These are phyloP conservation scores for Echinochloa phyllopogon DNA, from an alignment of 176 grass and related monocot species.

Conservation along the genomic window DNA sequence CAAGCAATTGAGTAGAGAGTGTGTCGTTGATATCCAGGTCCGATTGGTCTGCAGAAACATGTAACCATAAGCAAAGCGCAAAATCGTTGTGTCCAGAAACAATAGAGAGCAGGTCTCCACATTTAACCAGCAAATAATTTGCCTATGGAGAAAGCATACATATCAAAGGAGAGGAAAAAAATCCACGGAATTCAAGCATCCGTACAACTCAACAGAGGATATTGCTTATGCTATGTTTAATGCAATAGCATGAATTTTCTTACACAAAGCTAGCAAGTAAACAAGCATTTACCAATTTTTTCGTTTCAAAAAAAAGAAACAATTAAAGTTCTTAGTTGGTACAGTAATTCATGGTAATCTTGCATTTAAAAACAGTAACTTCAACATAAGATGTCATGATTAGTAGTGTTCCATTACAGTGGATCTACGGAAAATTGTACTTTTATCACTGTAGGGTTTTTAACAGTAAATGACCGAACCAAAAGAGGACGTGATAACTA, in stretches of 20 bases:
- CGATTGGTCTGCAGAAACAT: constrained; percentile 58
- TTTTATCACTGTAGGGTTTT: not conserved
- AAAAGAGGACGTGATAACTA: not conserved
- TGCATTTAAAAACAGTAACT: not conserved
- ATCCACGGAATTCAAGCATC: not conserved
- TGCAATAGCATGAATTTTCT: not conserved
- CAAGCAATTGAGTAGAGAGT: constrained; percentile 84
- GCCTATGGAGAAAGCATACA: not conserved
- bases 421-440: not conserved
- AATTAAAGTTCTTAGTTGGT: not conserved
- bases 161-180: not conserved
- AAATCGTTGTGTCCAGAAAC: constrained; percentile 20
- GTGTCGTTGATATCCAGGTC: constrained; percentile 61
- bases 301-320: not conserved
- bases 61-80: not conserved
- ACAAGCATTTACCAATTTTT: not conserved
- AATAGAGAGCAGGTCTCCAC: not conserved
- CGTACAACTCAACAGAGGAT: not conserved
- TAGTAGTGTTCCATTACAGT: not conserved
- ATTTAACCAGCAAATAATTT: not conserved
- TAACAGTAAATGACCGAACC: not conserved
- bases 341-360: not conserved
- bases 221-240: not conserved
- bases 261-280: not conserved
- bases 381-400: not conserved